Evolutionary conservation across 768 basidiomycete species (phyloP), one percentile per base, ranked within the genome.

Genomic region (Rhizopogon roseolus): DNA sequence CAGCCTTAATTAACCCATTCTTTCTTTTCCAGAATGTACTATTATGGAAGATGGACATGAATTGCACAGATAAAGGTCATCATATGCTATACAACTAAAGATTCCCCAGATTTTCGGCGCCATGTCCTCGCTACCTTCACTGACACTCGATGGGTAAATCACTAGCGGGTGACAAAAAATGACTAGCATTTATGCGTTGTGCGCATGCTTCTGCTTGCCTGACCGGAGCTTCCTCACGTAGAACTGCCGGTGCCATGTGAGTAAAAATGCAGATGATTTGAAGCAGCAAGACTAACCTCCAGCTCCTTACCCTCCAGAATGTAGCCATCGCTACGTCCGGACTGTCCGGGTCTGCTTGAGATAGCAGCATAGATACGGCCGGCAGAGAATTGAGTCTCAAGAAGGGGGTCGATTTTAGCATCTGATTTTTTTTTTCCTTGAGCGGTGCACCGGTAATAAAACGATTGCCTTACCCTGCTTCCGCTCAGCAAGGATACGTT

Each of bases 281-380:
- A 0, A 1, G 29, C 13, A 7, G 2, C 43, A 16, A 56, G 42
- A 67, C 81, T 49, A 60, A 96, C 93, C 82, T 98, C 95, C 53
- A 98, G 86, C 73, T 99, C 97, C 77, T 92, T 94, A 67, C 97
- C 97, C 80, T 99, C 97, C 51, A 99, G 84, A 59, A 99, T 78
- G 76, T 98, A 98, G 50, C 97, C 97, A 71, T 99, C 97, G 54
- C 89, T 86, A 61, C 97, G 93, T 28, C 97, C 97, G 53, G 85
- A 90, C 73, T 99, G 97, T 39, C 97, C 97, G 53, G 97, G 97
- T 71, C 97, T 86, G 72, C 92, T 95, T 55, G 93, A 85, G 72
- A 99, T 88, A 63, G 78, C 66, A 60, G 97, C 97, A 69, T 98
- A 95, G 59, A 99, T 82, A 73, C 97, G 94, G 72, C 97, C 94